Percentiles rank a stretch among this genome's conserved stretches.
phyloP scores from a whole-genome alignment of 1,284 basidiomycete species.

The Schizophyllum amplum region DNA sequence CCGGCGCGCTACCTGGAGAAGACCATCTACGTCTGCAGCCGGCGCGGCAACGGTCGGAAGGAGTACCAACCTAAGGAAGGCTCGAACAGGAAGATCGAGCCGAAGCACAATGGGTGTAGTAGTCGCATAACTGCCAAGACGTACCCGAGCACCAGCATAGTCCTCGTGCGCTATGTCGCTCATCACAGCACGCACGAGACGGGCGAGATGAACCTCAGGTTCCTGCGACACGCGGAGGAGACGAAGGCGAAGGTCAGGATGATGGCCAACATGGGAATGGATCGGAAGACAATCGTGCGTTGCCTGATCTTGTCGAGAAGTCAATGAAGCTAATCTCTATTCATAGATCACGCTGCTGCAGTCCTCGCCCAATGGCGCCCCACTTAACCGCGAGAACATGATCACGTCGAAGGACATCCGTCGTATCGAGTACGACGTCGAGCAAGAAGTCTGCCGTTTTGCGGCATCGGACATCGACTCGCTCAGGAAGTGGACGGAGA shows the following conservation, averaged over 20 bases:
- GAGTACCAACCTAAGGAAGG: constrained; percentile 3
- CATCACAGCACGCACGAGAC: constrained; percentile 4
- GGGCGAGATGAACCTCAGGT: constrained; percentile 8
- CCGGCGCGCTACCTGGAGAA: neutral
- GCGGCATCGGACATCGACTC: constrained; percentile 11
- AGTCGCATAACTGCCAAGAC: constrained; percentile 11
- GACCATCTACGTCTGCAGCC: neutral
- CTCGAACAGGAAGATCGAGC: constrained; percentile 5
- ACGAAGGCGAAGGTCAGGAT: constrained; percentile 3
- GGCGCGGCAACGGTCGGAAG: neutral
- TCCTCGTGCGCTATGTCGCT: constrained; percentile 7
- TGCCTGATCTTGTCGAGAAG: neutral
- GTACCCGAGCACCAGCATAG: constrained; percentile 8
- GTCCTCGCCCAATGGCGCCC: neutral
- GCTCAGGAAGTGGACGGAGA: constrained; percentile 8
- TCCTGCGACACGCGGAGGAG: constrained; percentile 5
- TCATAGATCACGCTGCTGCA: neutral
- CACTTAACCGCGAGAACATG: constrained; percentile 3
- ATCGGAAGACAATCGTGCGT: constrained; percentile 3
- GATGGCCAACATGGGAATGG: constrained; percentile 1
- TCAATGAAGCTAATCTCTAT: neutral
- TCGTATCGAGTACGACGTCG: constrained; percentile 11
- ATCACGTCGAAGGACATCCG: constrained; percentile 3
- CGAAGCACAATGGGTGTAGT: constrained; percentile 9
- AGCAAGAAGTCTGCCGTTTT: constrained; percentile 11